Evolutionary conservation across 345 rosid genomes (phyloP).

Genomic region (Odontarrhena argentea): DNA sequence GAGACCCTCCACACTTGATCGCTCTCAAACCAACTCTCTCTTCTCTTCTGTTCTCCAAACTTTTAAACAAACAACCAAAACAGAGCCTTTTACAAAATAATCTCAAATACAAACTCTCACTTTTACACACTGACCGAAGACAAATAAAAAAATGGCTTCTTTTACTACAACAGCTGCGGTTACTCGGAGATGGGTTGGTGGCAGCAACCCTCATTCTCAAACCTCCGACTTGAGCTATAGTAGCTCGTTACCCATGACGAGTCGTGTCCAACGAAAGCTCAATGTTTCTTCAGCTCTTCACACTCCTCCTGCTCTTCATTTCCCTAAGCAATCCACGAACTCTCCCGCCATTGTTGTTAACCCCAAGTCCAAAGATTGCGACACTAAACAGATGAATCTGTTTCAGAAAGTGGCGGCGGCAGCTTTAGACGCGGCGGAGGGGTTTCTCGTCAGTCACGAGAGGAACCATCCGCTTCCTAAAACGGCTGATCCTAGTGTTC

Average conservation of each 20-base stretch:
- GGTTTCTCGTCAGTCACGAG: slow-evolving; percentile 59
- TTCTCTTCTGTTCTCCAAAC: slow-evolving; percentile 24
- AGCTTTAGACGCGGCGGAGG: slow-evolving; percentile 62
- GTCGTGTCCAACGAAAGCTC: slow-evolving; percentile 38
- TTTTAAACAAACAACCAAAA: background rate
- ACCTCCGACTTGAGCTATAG: slow-evolving; percentile 28
- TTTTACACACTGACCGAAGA: slow-evolving; percentile 2
- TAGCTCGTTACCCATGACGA: slow-evolving; percentile 36
- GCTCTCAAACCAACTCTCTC: slow-evolving; percentile 42
- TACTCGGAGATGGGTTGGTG: slow-evolving; percentile 37
- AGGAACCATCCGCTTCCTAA: slow-evolving; percentile 64
- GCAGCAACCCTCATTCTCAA: slow-evolving; percentile 34
- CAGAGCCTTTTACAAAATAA: slow-evolving; percentile 21
- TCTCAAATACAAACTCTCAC: slow-evolving; percentile 24
- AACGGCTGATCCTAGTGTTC: slow-evolving; percentile 70
- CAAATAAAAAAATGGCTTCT: slow-evolving; percentile 37
- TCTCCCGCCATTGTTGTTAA: slow-evolving; percentile 40
- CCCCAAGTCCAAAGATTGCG: slow-evolving; percentile 25
- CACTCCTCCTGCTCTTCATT: slow-evolving; percentile 57
- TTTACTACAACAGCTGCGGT: slow-evolving; percentile 41
- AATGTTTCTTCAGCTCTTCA: slow-evolving; percentile 52
- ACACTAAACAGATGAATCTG: slow-evolving; percentile 51
- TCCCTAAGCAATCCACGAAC: slow-evolving; percentile 48
- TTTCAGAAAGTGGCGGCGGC: slow-evolving; percentile 59
- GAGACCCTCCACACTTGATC: slow-evolving; percentile 33